A percentile compares a stretch with the other conserved stretches of the same genome.
Conservation (phyloP, 192 early-diverging fungal species). For the Fimicolochytrium jonesii region DNA sequence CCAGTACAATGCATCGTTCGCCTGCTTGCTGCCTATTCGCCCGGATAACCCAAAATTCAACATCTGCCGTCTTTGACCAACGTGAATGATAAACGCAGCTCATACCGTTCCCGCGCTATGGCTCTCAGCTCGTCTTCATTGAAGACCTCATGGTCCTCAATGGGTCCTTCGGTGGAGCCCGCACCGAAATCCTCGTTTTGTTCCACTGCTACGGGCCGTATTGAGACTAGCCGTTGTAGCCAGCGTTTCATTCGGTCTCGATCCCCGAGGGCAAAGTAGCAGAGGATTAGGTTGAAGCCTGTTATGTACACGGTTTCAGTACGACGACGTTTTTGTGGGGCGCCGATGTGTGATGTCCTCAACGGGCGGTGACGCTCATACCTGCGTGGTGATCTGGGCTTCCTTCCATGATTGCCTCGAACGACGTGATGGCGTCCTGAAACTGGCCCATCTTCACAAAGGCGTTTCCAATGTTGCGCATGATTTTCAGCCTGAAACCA, state of each 20-base stretch:
- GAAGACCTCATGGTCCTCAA: conserved; percentile 58
- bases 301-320: no score
- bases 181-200: conserved; percentile 42
- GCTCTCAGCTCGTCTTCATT: conserved; percentile 52
- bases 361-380: not conserved
- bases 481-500: conserved; percentile 45
- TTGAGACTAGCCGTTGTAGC: conserved; percentile 46
- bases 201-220: conserved; percentile 39
- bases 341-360: not conserved
- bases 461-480: conserved; percentile 57
- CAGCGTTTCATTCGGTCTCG: conserved; percentile 51
- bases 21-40: conserved; percentile 25
- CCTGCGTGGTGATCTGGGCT: conserved; percentile 52
- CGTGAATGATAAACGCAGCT: no score
- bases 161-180: conserved; percentile 33
- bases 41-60: no score
- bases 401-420: conserved; percentile 57
- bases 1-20: conserved; percentile 48
- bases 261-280: conserved; percentile 61
- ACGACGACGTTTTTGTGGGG: no score
- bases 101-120: conserved; percentile 46
- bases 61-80: no score
- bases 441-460: conserved; percentile 56
- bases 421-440: conserved; percentile 57
- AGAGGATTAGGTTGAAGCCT: conserved; percentile 59